phyloP scores from a whole-genome alignment of 2,329 filamentous ascomycete genomes.

The Sporothrix dimorphospora region DNA sequence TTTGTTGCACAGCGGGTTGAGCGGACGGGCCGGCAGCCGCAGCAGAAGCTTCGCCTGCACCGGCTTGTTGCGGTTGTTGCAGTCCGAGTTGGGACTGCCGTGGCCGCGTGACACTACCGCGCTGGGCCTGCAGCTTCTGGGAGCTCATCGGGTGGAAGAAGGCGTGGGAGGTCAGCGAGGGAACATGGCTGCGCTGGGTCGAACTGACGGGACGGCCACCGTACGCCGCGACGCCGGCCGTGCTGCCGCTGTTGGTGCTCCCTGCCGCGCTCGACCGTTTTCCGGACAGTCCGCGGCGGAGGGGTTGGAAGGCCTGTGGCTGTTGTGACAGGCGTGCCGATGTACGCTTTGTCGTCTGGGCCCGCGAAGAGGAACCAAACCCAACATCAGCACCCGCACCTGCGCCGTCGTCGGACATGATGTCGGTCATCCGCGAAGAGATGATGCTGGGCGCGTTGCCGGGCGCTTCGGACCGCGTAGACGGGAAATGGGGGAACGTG shows the following conservation, averaged over 20 bases:
- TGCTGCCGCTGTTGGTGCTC: constrained; percentile 43
- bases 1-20: constrained; percentile 37
- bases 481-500: constrained; percentile 48
- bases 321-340: constrained; percentile 48
- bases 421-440: constrained; percentile 72
- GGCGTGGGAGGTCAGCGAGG: constrained; percentile 82
- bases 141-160: constrained; percentile 98
- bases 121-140: constrained; percentile 87
- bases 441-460: constrained; percentile 60
- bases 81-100: constrained; percentile 38
- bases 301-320: constrained; percentile 45
- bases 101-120: constrained; percentile 58
- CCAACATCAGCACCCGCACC: constrained; percentile 41
- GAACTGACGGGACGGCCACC: constrained; percentile 66
- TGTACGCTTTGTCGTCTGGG: constrained; percentile 55
- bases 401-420: constrained; percentile 60
- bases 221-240: constrained; percentile 24
- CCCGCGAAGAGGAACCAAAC: constrained; percentile 51
- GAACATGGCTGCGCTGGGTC: constrained; percentile 82
- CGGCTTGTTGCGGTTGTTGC: constrained; percentile 24
- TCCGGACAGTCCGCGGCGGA: constrained; percentile 55
- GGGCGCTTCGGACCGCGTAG: constrained; percentile 51
- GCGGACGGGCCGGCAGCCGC: constrained; percentile 16
- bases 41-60: not conserved
- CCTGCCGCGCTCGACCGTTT: constrained; percentile 47